Conservation (phyloP, 495 filamentous ascomycete genomes). For the Penicillium crystallinum region DNA sequence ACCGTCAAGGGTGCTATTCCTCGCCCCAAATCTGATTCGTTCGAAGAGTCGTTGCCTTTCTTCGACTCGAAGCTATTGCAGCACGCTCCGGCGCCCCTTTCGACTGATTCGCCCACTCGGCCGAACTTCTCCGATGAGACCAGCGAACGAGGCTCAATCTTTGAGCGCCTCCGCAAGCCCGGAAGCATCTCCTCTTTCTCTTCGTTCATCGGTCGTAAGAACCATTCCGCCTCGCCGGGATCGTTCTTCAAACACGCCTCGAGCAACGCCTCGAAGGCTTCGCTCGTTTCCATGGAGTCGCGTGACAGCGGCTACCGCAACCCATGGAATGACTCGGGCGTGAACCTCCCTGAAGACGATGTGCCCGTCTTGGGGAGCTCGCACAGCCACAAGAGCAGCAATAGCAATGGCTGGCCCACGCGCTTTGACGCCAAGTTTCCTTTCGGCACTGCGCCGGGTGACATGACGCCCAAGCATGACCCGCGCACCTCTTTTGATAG, state of each 20-base stretch:
- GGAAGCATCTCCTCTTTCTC: slow-evolving; percentile 89
- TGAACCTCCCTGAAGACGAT: slow-evolving; percentile 87
- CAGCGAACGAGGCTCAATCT: slow-evolving; percentile 73
- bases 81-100: slow-evolving; percentile 71
- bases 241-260: slow-evolving; percentile 91
- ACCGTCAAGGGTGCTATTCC: slow-evolving; percentile 90
- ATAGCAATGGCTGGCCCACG: slow-evolving; percentile 61
- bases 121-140: slow-evolving; percentile 72
- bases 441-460: slow-evolving; percentile 66
- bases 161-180: slow-evolving; percentile 85
- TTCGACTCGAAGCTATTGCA: slow-evolving; percentile 96
- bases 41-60: slow-evolving; percentile 91
- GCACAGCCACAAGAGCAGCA: slow-evolving; percentile 52
- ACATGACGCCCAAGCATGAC: slow-evolving; percentile 76
- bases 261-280: slow-evolving; percentile 90
- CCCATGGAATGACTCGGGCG: slow-evolving; percentile 93
- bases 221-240: slow-evolving; percentile 75
- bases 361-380: slow-evolving; percentile 55
- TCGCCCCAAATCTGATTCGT: slow-evolving; percentile 95
- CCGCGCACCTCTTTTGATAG: slow-evolving; percentile 79
- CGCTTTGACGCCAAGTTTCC: slow-evolving; percentile 59
- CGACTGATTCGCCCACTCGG: slow-evolving; percentile 79
- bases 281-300: slow-evolving; percentile 87
- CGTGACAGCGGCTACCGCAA: slow-evolving; percentile 89
- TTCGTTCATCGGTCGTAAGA: slow-evolving; percentile 89